Conservation (phyloP, 1,284 basidiomycete genomes). For the Baeospora myosura region DNA sequence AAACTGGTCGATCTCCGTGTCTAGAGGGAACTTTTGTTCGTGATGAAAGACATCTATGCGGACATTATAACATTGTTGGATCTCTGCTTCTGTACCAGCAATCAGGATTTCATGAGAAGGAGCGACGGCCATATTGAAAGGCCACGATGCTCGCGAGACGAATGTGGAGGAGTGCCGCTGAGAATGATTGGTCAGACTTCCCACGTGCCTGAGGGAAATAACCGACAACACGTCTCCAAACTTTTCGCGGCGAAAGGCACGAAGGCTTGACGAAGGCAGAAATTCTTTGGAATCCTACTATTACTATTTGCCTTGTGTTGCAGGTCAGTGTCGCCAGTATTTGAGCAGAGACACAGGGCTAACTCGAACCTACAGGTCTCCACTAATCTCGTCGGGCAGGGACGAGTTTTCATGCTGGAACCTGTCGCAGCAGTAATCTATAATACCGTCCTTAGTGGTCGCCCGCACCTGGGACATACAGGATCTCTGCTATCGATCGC, state of each 20-base stretch:
- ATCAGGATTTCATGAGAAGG: slow-evolving; percentile 52
- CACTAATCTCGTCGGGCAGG: slow-evolving; percentile 22
- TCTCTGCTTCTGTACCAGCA: slow-evolving; percentile 30
- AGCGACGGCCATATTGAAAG: slow-evolving; percentile 14
- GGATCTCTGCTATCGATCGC: slow-evolving; percentile 17
- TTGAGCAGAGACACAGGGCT: too few species aligned
- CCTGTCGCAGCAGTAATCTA: slow-evolving; percentile 44
- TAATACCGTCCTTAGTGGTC: slow-evolving; percentile 41
- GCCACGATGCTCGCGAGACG: not conserved
- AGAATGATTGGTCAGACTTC: not conserved
- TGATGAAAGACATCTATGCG: slow-evolving; percentile 61
- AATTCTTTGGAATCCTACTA: too few species aligned
- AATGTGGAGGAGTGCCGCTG: not conserved
- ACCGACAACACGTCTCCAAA: too few species aligned
- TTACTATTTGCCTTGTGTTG: too few species aligned
- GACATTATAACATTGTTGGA: slow-evolving; percentile 54
- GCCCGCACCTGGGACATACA: slow-evolving; percentile 24
- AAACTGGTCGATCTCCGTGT: slow-evolving; percentile 70
- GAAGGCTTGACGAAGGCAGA: too few species aligned
- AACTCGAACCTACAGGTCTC: not conserved
- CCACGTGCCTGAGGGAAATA: too few species aligned
- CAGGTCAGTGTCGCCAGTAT: too few species aligned
- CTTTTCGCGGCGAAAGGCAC: slow-evolving; percentile 1
- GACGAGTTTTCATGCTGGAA: slow-evolving; percentile 44
- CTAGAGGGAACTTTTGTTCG: slow-evolving; percentile 66